Evolutionary conservation across 345 rosid genomes (phyloP).

Genomic region (Erodium maritimum): DNA sequence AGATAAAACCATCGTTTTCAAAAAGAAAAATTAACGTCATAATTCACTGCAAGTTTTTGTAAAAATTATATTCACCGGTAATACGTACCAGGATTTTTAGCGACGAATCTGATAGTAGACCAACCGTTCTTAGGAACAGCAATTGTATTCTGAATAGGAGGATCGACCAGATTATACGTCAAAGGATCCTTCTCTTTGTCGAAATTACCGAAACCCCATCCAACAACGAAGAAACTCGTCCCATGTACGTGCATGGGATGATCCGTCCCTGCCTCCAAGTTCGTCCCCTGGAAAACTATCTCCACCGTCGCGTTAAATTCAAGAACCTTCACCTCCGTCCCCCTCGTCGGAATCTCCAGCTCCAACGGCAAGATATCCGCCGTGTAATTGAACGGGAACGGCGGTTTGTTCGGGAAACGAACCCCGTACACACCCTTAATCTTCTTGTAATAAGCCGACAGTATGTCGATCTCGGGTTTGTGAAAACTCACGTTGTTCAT

Average conservation of each 20-base stretch:
- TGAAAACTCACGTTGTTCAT: constrained; percentile 34
- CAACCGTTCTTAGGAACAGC: constrained; percentile 26
- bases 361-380: constrained; percentile 8
- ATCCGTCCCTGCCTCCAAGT: constrained; percentile 13
- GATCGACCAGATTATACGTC: constrained; percentile 19
- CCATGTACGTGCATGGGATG: constrained; percentile 30
- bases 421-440: constrained; percentile 16
- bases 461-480: constrained; percentile 17
- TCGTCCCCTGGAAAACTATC: constrained; percentile 23
- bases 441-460: constrained; percentile 28
- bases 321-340: constrained; percentile 14
- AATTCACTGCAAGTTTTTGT: too few relatives aligned
- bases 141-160: constrained; percentile 19
- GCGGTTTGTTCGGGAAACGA: constrained; percentile 14
- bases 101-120: constrained; percentile 21
- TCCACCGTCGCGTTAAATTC: constrained; percentile 15
- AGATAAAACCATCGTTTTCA: not conserved
- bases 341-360: constrained; percentile 7
- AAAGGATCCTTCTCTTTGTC: constrained; percentile 12
- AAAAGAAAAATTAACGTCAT: not conserved
- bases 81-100: constrained; percentile 22
- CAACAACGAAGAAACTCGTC: constrained; percentile 19
- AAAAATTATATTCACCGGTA: too few relatives aligned
- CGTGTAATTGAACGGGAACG: constrained; percentile 12
- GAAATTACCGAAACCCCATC: constrained; percentile 19